phyloP scores from a whole-genome alignment of 768 basidiomycete species.

The Dentipellis sp. region DNA sequence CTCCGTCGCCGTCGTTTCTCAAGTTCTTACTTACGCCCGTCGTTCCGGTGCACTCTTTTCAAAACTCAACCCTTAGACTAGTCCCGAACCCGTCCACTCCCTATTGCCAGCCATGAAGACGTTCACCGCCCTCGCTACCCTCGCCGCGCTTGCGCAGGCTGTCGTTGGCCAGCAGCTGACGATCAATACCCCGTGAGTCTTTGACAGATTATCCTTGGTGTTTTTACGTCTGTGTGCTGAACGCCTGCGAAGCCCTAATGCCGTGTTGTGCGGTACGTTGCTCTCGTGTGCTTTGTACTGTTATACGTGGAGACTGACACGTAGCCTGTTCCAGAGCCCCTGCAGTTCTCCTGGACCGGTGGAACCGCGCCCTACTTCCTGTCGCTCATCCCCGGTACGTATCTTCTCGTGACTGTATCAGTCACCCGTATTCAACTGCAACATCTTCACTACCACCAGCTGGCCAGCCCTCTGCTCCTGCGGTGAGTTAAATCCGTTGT shows the following conservation, averaged over 20 bases:
- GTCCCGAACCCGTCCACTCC: slow-evolving; percentile 1
- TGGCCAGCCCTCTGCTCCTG: slow-evolving; percentile 38
- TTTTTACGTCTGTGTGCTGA: background rate
- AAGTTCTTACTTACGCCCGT: slow-evolving; percentile 1
- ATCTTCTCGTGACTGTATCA: background rate
- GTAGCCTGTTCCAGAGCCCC: slow-evolving; percentile 39
- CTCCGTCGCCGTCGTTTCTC: slow-evolving; percentile 1
- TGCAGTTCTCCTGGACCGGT: slow-evolving; percentile 38
- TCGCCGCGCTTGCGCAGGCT: slow-evolving; percentile 25
- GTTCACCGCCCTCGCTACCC: slow-evolving; percentile 20
- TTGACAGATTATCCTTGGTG: background rate
- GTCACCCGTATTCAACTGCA: background rate
- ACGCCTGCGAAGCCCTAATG: slow-evolving; percentile 22
- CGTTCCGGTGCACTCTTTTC: slow-evolving; percentile 1
- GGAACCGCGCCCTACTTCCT: slow-evolving; percentile 52
- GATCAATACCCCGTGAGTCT: slow-evolving; percentile 63
- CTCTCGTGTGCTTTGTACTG: background rate
- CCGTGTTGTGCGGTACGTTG: slow-evolving; percentile 43
- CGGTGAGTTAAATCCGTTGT: slow-evolving; percentile 30
- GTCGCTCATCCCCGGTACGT: slow-evolving; percentile 51
- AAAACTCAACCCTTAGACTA: background rate
- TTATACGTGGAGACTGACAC: slow-evolving; percentile 2
- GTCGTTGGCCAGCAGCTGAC: slow-evolving; percentile 31
- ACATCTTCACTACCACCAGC: slow-evolving; percentile 24
- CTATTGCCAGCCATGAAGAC: slow-evolving; percentile 27